phyloP scores from a whole-genome alignment of 2,329 filamentous ascomycete species.

The Curvularia eragrostidis region DNA sequence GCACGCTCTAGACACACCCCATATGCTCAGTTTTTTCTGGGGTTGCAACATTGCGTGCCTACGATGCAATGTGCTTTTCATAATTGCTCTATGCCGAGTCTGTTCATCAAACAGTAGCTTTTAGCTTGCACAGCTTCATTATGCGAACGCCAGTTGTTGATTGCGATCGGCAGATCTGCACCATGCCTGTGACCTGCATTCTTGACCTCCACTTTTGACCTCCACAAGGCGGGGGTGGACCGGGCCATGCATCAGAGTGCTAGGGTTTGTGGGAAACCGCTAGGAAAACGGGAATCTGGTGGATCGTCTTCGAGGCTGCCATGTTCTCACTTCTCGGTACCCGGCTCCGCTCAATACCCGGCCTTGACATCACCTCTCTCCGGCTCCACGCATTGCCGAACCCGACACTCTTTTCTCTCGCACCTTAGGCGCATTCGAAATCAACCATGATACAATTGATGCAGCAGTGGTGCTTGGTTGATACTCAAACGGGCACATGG shows the following conservation, averaged over 20 bases:
- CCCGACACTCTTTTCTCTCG: not conserved
- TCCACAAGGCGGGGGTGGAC: not conserved
- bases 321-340: not conserved
- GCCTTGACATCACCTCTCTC: not conserved
- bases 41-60: not conserved
- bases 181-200: not conserved
- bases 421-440: not conserved
- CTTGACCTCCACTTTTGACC: not conserved
- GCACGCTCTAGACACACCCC: not conserved
- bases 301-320: not conserved
- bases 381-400: constrained; percentile 1
- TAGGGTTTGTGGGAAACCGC: not conserved
- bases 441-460: not conserved
- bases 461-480: not conserved
- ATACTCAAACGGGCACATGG: not conserved
- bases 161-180: not conserved
- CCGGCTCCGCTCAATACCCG: constrained; percentile 7
- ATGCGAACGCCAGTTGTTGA: not conserved
- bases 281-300: not conserved
- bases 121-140: not conserved
- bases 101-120: not conserved
- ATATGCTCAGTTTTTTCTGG: not conserved
- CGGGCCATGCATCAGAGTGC: not conserved
- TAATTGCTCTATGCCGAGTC: not conserved
- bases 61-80: not conserved